Evolutionary conservation across 305 asterid genomes (phyloP), one percentile per base, ranked within the genome.

Genomic region (Solanum hybrid): DNA sequence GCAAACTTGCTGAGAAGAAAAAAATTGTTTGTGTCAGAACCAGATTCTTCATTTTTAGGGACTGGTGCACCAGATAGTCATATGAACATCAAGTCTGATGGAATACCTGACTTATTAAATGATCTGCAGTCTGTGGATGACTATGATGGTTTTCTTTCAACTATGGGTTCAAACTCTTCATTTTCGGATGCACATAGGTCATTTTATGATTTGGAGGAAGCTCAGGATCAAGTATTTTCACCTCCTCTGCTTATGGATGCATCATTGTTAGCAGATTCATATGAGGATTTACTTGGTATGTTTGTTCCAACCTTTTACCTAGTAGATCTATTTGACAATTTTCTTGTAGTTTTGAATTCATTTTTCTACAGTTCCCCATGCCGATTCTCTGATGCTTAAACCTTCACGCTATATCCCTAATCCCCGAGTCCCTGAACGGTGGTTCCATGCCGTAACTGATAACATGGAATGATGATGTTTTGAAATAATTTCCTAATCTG

Each of bases 201-300:
- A 88, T 95, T 97, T 91, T 96, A 93, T 92, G 98, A 95, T 90
- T 69, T 88, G 90, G 95, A 90, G 88, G 97, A 95, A 86, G 91
- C 92, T 90, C 96, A 92, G 88, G 98, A 95, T 91, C 98, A 94
- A 93, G 98, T 95, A 89, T 96, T 96, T 90, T 97, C 99, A 81
- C 99, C 99, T 90, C 99, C 99, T 90, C 92, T 97, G 89, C 92
- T 97, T 64, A 96, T 95, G 96, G 99, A 96, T 90, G 87, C 98
- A 20, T 93, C 97, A 86, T 91, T 96, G 78, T 91, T 94, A 85
- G 95, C 93, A 17, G 99, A 97, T 93, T 91, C 96, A 76, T 97
- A 97, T 4, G 99, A 96, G 90, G 99, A 97, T 93, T 93, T 97
- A 92, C 98, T 97, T 87, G 99, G 99, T 97, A 94, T 40, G 96